Base-by-base conservation (phyloP, 176 grass and related monocot species). In the Stipa capillata region DNA sequence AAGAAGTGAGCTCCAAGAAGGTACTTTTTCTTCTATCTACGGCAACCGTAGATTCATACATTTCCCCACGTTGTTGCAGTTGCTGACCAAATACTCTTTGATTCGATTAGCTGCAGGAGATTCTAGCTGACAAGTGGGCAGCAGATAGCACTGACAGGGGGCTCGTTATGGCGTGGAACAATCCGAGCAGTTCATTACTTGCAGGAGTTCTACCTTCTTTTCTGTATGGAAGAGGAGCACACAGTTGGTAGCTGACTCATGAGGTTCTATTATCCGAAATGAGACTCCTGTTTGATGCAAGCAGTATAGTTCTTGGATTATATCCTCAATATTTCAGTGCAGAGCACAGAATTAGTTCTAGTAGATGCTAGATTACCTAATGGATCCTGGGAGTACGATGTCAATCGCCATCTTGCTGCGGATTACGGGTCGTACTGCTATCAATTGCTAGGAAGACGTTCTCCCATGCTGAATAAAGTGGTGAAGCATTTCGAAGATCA, bases 211-310 rank as follows among this genome's bases (percentile, higher is more conserved):
- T 94, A 7, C 95, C 92, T 77, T 85, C 90, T 43, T 98, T 98
- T 68, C 68, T 93, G 17, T 89, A 92, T 27, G 77, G 89, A 40
- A 88, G 85, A 79, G 89, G 88, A 21, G 21, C 65, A 25, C 87
- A 98, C 33, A 82, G 72, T 58, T 1, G 24, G 52, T 98, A 92
- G 95, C 37, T 98, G 28, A 17, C 18, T n/a, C 85, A 92, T 43
- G 92, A 93, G 74, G 84, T 91, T 53, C 20, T 98, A 8, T 87
- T 87, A 70, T 98, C 95, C 65, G 85, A 98, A 51, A 94, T 67
- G 39, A 92, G 95, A 42, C 33, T 88, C 7, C 39, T 87, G 25
- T 89, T 91, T 45, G 87, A 98, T 79, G 90, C 81, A 51, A 91
- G 85, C 44, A 40, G 79, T 50, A 65, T 83, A 27, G 33, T 69